phyloP scores from a whole-genome alignment of 371 early-diverging fungal genomes.

The Amoeboaphelidium protococcarum region DNA sequence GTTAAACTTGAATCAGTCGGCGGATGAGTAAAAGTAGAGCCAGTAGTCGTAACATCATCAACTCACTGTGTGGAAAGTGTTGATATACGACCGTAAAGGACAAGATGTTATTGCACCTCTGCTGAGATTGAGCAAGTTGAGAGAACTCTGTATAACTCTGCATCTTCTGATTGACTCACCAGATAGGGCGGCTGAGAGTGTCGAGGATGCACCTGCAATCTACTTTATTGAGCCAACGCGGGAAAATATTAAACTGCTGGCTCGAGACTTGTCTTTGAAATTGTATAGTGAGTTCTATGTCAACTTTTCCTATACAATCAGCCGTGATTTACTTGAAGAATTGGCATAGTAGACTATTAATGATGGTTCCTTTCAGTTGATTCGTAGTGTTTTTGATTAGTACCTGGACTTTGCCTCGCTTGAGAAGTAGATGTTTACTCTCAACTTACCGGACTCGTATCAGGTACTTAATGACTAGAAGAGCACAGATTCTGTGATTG shows the following conservation, averaged over 20 bases:
- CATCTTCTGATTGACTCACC: conserved; percentile 27
- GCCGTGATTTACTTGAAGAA: conserved; percentile 73
- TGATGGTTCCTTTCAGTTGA: conserved; percentile 5
- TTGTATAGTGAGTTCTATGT: conserved; percentile 86
- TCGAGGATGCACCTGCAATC: conserved; percentile 88
- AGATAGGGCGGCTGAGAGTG: conserved; percentile 33
- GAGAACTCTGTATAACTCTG: conserved; percentile 92
- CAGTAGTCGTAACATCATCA: too few species aligned
- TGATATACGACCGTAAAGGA: conserved; percentile 80
- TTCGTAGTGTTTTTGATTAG: conserved; percentile 64
- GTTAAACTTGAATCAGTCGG: too few species aligned
- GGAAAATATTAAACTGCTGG: conserved; percentile 47
- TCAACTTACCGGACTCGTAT: conserved; percentile 57
- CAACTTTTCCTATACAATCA: conserved; percentile 69
- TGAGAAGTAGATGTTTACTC: conserved; percentile 80
- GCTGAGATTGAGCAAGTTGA: conserved; percentile 81
- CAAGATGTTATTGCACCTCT: conserved; percentile 92
- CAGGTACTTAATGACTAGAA: conserved; percentile 43
- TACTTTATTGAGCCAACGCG: conserved; percentile 84
- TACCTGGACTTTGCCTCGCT: conserved; percentile 78
- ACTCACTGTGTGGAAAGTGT: conserved; percentile 96
- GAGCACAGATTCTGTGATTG: conserved; percentile 48
- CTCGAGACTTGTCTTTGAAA: conserved; percentile 56
- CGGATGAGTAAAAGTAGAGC: too few species aligned
- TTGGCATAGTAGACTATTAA: conserved; percentile 52